These are phyloP conservation scores for Colletotrichum orchidophilum DNA, from an alignment of 2,329 filamentous ascomycete species.

Conservation along the genomic window DNA sequence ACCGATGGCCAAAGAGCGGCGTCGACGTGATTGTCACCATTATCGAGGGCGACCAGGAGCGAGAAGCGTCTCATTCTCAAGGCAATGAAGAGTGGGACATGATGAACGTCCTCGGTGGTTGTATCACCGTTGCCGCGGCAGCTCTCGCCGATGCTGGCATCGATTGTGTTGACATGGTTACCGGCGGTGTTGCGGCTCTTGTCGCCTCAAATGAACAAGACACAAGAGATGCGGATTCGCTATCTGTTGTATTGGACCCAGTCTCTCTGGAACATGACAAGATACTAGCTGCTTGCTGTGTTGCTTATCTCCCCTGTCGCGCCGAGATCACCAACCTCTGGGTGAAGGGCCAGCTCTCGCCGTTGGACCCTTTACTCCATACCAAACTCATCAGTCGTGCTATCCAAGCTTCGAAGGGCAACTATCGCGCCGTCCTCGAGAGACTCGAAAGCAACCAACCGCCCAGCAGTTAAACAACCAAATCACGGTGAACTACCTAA, in stretches of 20 bases:
- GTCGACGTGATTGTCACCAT: constrained; percentile 95
- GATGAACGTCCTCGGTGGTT: constrained; percentile 91
- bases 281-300: constrained; percentile 84
- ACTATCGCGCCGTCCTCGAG: constrained; percentile 30
- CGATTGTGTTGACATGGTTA: constrained; percentile 90
- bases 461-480: constrained; percentile 1
- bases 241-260: constrained; percentile 77
- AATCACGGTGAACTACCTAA: not conserved
- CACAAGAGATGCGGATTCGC: not conserved
- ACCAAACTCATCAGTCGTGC: constrained; percentile 49
- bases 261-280: constrained; percentile 81
- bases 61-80: constrained; percentile 55
- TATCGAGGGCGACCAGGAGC: constrained; percentile 90
- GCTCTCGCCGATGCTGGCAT: constrained; percentile 95
- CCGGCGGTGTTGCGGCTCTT: constrained; percentile 88
- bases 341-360: constrained; percentile 78
- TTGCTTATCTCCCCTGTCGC: constrained; percentile 85
- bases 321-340: constrained; percentile 96
- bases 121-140: constrained; percentile 92
- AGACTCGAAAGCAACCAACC: constrained; percentile 22
- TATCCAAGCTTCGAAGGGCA: constrained; percentile 52
- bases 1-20: constrained; percentile 97
- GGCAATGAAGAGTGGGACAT: constrained; percentile 80
- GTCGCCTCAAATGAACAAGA: constrained; percentile 52
- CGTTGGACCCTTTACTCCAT: constrained; percentile 46